Evolutionary conservation across 108 stramenopile genomes (phyloP).

Genomic region (Pseudonitzschia delicatissima): DNA sequence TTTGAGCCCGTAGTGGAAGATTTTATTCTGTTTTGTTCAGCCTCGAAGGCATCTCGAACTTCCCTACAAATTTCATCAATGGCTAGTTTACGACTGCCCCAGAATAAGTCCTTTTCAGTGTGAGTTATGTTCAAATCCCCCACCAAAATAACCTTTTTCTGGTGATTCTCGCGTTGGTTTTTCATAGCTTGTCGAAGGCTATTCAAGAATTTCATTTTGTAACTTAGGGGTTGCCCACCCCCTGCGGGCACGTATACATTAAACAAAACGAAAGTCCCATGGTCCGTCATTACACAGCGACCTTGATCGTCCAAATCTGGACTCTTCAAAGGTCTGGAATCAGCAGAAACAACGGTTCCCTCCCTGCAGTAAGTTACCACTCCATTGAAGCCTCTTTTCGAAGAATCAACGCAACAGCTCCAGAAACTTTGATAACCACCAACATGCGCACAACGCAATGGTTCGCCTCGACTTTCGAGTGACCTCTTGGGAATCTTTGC

Average conservation of each 20-base stretch:
- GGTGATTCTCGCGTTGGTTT: slow-evolving; percentile 40
- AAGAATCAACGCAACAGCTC: slow-evolving; percentile 67
- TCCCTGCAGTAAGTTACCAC: slow-evolving; percentile 81
- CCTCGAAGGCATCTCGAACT: slow-evolving; percentile 4
- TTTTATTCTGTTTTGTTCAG: not conserved
- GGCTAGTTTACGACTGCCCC: slow-evolving; percentile 55
- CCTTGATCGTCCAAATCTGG: slow-evolving; percentile 84
- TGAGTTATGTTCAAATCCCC: slow-evolving; percentile 88
- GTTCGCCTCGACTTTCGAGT: slow-evolving; percentile 66
- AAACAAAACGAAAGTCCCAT: slow-evolving; percentile 80
- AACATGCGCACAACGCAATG: slow-evolving; percentile 50
- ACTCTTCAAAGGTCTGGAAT: slow-evolving; percentile 47
- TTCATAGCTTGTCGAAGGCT: slow-evolving; percentile 74
- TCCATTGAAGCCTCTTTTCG: slow-evolving; percentile 77
- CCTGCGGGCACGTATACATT: slow-evolving; percentile 92
- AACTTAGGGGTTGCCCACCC: slow-evolving; percentile 42
- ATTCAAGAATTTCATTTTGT: slow-evolving; percentile 82
- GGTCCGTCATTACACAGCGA: slow-evolving; percentile 89
- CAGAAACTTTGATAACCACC: slow-evolving; percentile 82
- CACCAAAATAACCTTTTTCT: slow-evolving; percentile 74
- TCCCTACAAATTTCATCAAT: slow-evolving; percentile 56
- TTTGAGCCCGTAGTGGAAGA: not conserved
- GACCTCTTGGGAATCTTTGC: slow-evolving; percentile 76
- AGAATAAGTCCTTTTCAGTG: slow-evolving; percentile 53
- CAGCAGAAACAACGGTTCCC: slow-evolving; percentile 46